Base-by-base conservation (phyloP, 495 filamentous ascomycete species). In the Lasiosphaeriaceae sp. region DNA sequence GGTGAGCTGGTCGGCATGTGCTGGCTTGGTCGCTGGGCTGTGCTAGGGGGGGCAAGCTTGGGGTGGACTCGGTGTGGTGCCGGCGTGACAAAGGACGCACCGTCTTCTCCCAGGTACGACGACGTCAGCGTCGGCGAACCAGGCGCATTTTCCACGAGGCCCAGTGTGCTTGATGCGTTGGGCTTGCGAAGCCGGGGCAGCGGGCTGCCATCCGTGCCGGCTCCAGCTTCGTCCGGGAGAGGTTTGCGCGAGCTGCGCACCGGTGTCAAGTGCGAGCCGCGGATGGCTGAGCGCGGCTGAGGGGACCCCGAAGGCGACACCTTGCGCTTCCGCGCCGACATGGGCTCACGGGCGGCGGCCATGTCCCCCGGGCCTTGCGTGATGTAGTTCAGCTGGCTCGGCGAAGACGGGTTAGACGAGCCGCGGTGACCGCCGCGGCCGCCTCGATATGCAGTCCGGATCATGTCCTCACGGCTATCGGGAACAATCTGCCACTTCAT, bases 401-500 rank as follows among this genome's bases (percentile, higher is more conserved):
- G 83, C 26, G 84, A 84, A 5, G 77, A 80, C 8, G 83, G 82
- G 23, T 74, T 75, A 3, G 80, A 83, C 9, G 80, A 83, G 24
- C 78, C 77, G 26, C 83, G 74, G 63, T 74, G 86, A 64, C 64
- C 85, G 72, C 78, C 83, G 64, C 76, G 80, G 66, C 71, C 80
- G 41, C 74, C 76, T 21, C 71, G 81, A 60, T 60, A 80, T 11
- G 74, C 74, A 21, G 63, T 70, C 44, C 70, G 71, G 9, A 77
- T 64, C 78, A 83, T 81, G 47, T 95, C 90, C 6, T 96, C 88
- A 24, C 88, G 86, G 43, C 85, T 75, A 51, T 92, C 89, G 1
- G 85, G 81, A 2, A 89, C 85, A 66, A 98, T 88, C 70, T 88
- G 85, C 94, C 94, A 98, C 67, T 97, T 96, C 92, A 96, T 96